Conservation (phyloP, 2,329 filamentous ascomycete genomes). For the Aspergillus vadensis region DNA sequence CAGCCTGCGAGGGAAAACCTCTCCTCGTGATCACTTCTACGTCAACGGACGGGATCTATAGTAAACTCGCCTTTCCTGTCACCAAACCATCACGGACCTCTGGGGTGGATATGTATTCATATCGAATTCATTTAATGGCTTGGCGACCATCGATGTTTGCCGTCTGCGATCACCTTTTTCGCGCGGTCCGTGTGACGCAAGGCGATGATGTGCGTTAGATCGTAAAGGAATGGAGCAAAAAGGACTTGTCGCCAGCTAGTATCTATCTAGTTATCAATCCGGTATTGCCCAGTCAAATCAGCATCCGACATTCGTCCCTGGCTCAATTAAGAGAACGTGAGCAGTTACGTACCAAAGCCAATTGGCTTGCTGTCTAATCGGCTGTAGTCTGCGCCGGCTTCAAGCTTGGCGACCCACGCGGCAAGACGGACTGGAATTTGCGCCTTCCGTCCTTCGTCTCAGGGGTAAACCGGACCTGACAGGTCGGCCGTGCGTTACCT, state of each 20-base stretch:
- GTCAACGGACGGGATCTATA: not conserved
- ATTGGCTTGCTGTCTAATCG: not conserved
- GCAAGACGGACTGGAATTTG: slow-evolving; percentile 12
- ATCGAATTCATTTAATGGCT: not conserved
- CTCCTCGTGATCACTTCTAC: not conserved
- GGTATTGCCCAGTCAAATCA: not conserved
- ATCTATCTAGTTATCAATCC: not conserved
- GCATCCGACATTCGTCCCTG: not conserved
- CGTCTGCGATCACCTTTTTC: not conserved
- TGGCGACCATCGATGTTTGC: not conserved
- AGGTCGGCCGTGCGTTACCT: slow-evolving; percentile 10
- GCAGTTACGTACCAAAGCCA: slow-evolving; percentile 2
- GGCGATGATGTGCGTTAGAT: slow-evolving; percentile 5
- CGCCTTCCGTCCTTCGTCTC: slow-evolving; percentile 5
- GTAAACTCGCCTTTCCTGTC: not conserved
- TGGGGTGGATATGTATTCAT: not conserved
- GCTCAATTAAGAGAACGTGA: slow-evolving; percentile 3
- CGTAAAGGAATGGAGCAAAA: not conserved
- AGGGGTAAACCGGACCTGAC: slow-evolving; percentile 5
- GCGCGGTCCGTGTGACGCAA: not conserved
- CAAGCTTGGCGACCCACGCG: slow-evolving; percentile 14
- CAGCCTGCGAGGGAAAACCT: not conserved
- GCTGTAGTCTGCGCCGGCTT: slow-evolving; percentile 7
- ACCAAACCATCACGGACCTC: not conserved
- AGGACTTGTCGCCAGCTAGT: not conserved